Conservation (phyloP, 1,284 basidiomycete genomes). For the Fomitopsis schrenkii region DNA sequence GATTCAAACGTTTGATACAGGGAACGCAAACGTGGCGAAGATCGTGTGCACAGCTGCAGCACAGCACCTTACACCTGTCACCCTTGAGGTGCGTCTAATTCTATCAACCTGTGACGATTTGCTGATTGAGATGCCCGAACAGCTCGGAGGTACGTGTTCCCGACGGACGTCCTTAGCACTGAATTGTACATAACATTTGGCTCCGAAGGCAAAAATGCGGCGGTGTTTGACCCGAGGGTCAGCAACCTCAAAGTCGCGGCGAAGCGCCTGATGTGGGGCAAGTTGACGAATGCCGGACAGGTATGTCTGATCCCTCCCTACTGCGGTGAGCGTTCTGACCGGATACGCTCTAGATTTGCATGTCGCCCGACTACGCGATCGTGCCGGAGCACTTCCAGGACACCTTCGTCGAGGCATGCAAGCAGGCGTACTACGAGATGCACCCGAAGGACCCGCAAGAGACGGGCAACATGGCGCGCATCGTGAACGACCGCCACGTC, state of each 20-base stretch:
- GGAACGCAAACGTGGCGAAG: constrained; percentile 45
- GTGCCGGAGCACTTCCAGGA: constrained; percentile 64
- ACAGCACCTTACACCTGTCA: constrained; percentile 75
- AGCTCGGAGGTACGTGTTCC: constrained; percentile 2
- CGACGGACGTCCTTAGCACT: neutral
- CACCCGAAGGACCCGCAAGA: constrained; percentile 4
- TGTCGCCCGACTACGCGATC: constrained; percentile 82
- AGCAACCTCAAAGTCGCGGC: constrained; percentile 57
- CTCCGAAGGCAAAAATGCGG: constrained; percentile 72
- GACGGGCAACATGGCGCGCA: constrained; percentile 1
- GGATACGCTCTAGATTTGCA: constrained; percentile 31
- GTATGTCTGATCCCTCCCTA: constrained; percentile 53
- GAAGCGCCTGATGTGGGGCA: constrained; percentile 79
- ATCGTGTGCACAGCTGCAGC: constrained; percentile 81
- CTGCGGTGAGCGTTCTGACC: constrained; percentile 4
- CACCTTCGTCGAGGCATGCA: constrained; percentile 57
- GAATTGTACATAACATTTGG: neutral
- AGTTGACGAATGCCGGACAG: constrained; percentile 75
- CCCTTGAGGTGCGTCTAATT: constrained; percentile 1
- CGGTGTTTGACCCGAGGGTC: constrained; percentile 66
- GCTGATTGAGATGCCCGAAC: neutral
- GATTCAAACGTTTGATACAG: neutral
- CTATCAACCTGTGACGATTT: neutral
- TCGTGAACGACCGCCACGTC: constrained; percentile 46
- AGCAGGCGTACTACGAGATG: constrained; percentile 34